Evolutionary conservation across 2,329 filamentous ascomycete species (phyloP).

Genomic region (Elsinoe ampelina): DNA sequence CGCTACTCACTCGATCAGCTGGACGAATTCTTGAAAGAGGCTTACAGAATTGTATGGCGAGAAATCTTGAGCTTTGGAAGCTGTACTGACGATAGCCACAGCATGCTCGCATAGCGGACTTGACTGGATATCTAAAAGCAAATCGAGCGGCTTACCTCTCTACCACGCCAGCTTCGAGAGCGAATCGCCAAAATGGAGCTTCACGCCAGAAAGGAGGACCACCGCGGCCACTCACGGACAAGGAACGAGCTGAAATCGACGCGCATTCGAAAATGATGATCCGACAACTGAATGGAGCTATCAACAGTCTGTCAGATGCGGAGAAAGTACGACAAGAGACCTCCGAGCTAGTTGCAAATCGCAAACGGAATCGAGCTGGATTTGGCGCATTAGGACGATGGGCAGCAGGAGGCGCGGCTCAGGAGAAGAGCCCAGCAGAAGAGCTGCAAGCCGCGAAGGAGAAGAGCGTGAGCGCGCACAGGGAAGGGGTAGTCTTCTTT

Average conservation of each 20-base stretch:
- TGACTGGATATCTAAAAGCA: slow-evolving; percentile 68
- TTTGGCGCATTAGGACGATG: slow-evolving; percentile 60
- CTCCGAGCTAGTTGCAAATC: slow-evolving; percentile 58
- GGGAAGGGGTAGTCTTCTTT: slow-evolving; percentile 78
- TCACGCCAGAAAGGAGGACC: slow-evolving; percentile 28
- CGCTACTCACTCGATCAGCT: slow-evolving; percentile 39
- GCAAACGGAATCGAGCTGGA: slow-evolving; percentile 54
- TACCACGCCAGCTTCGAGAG: slow-evolving; percentile 52
- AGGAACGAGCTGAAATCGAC: slow-evolving; percentile 78
- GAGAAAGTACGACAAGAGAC: slow-evolving; percentile 75
- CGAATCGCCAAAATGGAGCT: slow-evolving; percentile 28
- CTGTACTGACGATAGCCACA: slow-evolving; percentile 32
- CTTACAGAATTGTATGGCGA: slow-evolving; percentile 68
- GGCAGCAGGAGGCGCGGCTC: slow-evolving; percentile 48
- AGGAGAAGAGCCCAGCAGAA: slow-evolving; percentile 56
- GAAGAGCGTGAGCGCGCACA: slow-evolving; percentile 57
- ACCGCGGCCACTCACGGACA: slow-evolving; percentile 60
- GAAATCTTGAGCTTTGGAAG: slow-evolving; percentile 24
- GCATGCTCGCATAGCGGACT: slow-evolving; percentile 76
- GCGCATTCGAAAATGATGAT: slow-evolving; percentile 77
- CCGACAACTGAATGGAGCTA: slow-evolving; percentile 73
- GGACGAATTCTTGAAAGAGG: slow-evolving; percentile 87
- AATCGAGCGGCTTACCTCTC: slow-evolving; percentile 90
- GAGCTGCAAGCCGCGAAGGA: slow-evolving; percentile 60
- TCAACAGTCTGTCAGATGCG: slow-evolving; percentile 69